A percentile compares a stretch with the other conserved stretches of the same genome.
Conservation (phyloP, 164 flowering plant genomes). For the Kingdonia uniflora region DNA sequence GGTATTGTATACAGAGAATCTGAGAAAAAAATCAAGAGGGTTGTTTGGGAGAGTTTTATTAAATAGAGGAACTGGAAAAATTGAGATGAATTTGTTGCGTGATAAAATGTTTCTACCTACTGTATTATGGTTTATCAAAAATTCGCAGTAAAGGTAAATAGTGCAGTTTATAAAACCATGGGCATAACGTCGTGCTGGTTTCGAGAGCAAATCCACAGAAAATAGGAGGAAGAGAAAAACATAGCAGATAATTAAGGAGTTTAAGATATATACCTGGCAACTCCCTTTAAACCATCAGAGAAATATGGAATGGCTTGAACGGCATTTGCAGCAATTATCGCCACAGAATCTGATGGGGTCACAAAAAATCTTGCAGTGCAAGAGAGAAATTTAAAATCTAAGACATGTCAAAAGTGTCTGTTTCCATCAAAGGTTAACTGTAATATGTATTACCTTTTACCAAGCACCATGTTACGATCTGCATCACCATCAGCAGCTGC, state of each 20-base stretch:
- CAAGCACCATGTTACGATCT: slow-evolving; percentile 97
- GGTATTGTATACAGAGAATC: no score
- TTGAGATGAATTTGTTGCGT: no score
- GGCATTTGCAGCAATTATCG: slow-evolving; percentile 98
- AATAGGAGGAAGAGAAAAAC: not conserved
- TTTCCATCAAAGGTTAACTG: slow-evolving; percentile 1
- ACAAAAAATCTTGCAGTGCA: slow-evolving; percentile 70
- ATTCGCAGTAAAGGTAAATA: no score
- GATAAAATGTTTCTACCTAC: no score
- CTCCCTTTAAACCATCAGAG: slow-evolving; percentile 87
- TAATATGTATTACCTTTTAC: slow-evolving; percentile 58
- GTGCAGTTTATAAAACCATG: no score
- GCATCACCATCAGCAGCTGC: slow-evolving; percentile 99
- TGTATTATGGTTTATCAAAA: no score
- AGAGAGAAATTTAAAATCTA: slow-evolving; percentile 11
- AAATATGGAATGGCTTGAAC: slow-evolving; percentile 93
- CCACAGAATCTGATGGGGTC: slow-evolving; percentile 98
- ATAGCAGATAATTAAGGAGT: not conserved
- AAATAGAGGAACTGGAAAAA: no score
- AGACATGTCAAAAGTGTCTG: not conserved
- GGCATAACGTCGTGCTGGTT: no score
- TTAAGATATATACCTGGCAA: slow-evolving; percentile 66
- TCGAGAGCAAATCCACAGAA: no score
- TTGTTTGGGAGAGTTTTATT: no score
- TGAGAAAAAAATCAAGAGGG: no score